phyloP scores from a whole-genome alignment of 345 rosid genomes.

The Psidium guajava region DNA sequence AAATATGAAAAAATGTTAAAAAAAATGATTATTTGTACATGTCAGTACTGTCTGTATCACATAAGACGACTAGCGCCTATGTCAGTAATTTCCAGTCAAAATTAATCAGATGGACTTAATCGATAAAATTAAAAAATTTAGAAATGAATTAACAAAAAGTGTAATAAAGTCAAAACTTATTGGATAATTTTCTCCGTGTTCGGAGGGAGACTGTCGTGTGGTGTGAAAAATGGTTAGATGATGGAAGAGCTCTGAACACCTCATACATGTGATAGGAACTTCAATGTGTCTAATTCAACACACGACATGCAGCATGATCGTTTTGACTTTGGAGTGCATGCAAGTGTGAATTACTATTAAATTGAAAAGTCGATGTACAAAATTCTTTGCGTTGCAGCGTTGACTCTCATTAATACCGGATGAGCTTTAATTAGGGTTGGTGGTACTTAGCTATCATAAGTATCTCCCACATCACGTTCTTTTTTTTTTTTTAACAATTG shows the following conservation, averaged over 20 bases:
- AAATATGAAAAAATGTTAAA: too few relatives aligned
- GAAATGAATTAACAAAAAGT: too few relatives aligned
- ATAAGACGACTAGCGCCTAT: too few relatives aligned
- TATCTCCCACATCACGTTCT: not conserved
- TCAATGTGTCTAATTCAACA: not conserved
- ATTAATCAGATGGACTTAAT: too few relatives aligned
- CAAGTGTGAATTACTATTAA: not conserved
- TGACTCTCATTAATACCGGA: not conserved
- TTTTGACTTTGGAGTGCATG: not conserved
- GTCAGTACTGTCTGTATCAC: accelerated
- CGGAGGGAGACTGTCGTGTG: not conserved
- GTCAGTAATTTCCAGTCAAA: too few relatives aligned
- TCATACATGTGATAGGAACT: not conserved
- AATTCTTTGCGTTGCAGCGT: not conserved
- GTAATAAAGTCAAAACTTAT: too few relatives aligned
- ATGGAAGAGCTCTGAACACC: not conserved
- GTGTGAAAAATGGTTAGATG: not conserved
- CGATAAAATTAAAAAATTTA: too few relatives aligned
- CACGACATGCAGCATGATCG: not conserved
- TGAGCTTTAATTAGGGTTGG: not conserved
- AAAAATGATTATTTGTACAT: too few relatives aligned
- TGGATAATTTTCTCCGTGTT: not conserved
- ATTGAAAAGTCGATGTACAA: not conserved
- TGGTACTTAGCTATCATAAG: not conserved
- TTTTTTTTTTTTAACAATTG: not conserved